These are phyloP conservation scores for Cetraspora pellucida DNA, from an alignment of 192 early-diverging fungal species.

Conservation along the genomic window DNA sequence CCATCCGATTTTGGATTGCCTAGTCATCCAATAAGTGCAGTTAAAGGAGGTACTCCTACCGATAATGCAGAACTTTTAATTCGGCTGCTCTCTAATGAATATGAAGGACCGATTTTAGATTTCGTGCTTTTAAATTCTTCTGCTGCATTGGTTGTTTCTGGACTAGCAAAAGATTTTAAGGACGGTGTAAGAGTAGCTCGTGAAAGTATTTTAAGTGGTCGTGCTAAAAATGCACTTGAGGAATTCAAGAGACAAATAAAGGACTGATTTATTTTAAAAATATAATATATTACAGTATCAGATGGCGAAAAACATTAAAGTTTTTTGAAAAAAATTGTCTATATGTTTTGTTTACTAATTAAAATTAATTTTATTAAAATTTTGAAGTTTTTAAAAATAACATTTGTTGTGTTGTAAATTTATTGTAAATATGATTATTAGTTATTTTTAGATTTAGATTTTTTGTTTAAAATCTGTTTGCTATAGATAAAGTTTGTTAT, in stretches of 20 bases:
- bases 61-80: constrained; percentile 78
- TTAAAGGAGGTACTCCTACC: constrained; percentile 67
- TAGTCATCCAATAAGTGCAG: constrained; percentile 68
- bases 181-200: constrained; percentile 80
- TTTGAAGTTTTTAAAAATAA: too few species aligned
- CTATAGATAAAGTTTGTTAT: too few species aligned
- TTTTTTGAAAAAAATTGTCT: too few species aligned
- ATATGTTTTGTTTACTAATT: too few species aligned
- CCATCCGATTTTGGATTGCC: constrained; percentile 89
- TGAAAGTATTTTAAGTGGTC: constrained; percentile 71
- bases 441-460: too few species aligned
- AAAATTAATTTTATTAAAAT: too few species aligned
- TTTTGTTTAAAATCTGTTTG: too few species aligned
- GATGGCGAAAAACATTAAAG: too few species aligned
- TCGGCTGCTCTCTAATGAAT: constrained; percentile 66
- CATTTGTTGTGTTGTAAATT: too few species aligned
- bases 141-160: constrained; percentile 82
- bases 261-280: too few species aligned
- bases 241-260: constrained; percentile 48
- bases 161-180: constrained; percentile 67
- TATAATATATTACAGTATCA: too few species aligned
- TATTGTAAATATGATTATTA: too few species aligned
- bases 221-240: constrained; percentile 65
- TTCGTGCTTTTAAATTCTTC: constrained; percentile 93
- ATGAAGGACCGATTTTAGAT: constrained; percentile 71